Conservation (phyloP, 1,284 basidiomycete species). For the Caloboletus firmus region DNA sequence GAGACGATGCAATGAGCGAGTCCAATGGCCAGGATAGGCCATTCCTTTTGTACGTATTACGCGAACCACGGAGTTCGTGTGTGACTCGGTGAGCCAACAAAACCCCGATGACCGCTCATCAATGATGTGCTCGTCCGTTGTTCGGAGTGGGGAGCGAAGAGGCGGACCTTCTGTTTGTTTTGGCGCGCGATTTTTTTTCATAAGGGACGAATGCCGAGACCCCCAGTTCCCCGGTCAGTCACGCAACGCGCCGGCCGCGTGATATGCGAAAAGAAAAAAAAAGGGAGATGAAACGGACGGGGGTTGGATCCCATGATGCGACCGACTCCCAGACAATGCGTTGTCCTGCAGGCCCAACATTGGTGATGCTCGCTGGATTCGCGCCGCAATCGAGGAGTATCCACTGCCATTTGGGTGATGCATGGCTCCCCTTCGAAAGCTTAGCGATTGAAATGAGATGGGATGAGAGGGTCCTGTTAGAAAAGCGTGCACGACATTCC, state of each 20-base stretch:
- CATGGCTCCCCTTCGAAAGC: background rate
- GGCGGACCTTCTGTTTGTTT: background rate
- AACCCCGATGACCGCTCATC: conserved; percentile 24
- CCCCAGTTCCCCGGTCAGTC: conserved; percentile 18
- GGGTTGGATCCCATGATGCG: conserved; percentile 5
- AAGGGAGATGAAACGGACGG: conserved; percentile 23
- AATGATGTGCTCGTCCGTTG: conserved; percentile 1
- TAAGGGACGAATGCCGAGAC: background rate
- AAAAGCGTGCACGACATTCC: background rate
- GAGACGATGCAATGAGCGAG: conserved; percentile 9
- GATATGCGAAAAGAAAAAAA: conserved; percentile 3
- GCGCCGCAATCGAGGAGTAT: conserved; percentile 1
- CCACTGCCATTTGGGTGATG: background rate
- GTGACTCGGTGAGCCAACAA: conserved; percentile 7
- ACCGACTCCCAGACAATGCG: conserved; percentile 17
- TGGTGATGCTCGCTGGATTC: conserved; percentile 18
- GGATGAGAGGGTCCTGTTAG: too few relatives aligned
- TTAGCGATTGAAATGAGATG: background rate
- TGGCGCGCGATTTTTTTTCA: conserved; percentile 9
- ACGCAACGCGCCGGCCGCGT: conserved; percentile 19
- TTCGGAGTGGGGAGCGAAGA: conserved; percentile 8
- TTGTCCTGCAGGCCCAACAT: conserved; percentile 21
- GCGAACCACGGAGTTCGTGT: conserved; percentile 4
- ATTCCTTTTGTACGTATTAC: conserved; percentile 28
- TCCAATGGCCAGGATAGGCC: background rate